Percentiles rank a stretch among this genome's conserved stretches.
Conservation (phyloP, 306 rosid species). For the Cucurbita moschata region DNA sequence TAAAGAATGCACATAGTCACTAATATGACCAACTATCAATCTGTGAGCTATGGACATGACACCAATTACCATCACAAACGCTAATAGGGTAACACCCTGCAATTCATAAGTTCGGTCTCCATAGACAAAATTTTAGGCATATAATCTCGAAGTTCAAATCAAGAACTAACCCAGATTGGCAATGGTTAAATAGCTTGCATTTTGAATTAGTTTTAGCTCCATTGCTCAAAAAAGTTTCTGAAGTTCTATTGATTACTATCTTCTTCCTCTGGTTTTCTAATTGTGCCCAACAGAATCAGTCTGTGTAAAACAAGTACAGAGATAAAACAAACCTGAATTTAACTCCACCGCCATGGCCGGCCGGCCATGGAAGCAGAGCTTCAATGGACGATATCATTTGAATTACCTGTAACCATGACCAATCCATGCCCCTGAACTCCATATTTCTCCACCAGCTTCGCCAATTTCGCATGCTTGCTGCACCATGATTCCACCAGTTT, state of each 20-base stretch:
- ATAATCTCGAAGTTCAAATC: no score
- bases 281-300: not conserved
- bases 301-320: not conserved
- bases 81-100: no score
- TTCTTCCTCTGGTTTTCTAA: not conserved
- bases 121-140: no score
- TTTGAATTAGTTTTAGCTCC: no score
- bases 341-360: not conserved
- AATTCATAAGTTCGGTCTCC: no score
- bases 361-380: not conserved
- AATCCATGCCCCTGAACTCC: not conserved
- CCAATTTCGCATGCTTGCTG: conserved; percentile 18
- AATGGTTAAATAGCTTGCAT: no score
- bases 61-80: no score
- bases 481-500: conserved; percentile 25
- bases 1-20: no score
- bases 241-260: not conserved
- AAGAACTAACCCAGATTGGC: no score
- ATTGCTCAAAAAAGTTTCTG: no score
- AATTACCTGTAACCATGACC: not conserved
- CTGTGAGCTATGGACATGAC: no score
- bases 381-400: not conserved
- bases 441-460: conserved; percentile 13
- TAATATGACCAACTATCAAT: no score
- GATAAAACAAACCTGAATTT: conserved; percentile 1